phyloP scores from a whole-genome alignment of 257 asterid species.

The Rhazya stricta region DNA sequence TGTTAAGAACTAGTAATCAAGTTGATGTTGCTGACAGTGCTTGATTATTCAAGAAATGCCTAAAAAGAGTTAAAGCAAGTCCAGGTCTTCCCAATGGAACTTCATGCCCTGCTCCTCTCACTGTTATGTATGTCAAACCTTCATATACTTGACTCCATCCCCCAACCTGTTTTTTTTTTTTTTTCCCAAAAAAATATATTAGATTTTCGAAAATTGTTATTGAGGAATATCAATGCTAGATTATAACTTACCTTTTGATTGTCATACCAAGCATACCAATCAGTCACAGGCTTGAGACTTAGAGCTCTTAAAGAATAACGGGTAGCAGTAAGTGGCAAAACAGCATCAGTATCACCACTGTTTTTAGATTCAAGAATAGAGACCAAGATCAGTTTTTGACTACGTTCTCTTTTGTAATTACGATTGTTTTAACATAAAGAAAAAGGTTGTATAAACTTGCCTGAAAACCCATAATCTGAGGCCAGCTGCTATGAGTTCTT shows the following conservation, averaged over 20 bases:
- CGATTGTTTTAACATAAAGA: not conserved
- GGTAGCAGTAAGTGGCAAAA: constrained; percentile 56
- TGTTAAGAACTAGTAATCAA: not conserved
- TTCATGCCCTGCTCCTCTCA: constrained; percentile 69
- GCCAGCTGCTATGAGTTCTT: constrained; percentile 47
- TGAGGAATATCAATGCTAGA: no score
- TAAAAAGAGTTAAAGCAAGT: constrained; percentile 46
- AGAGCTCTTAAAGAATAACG: constrained; percentile 49
- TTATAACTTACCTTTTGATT: constrained; percentile 31
- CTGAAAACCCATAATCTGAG: constrained; percentile 62
- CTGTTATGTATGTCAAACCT: constrained; percentile 54
- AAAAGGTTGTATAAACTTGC: constrained; percentile 22
- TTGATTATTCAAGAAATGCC: constrained; percentile 42
- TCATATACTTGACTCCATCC: constrained; percentile 62
- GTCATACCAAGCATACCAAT: constrained; percentile 60
- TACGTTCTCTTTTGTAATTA: not conserved
- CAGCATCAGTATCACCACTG: constrained; percentile 65
- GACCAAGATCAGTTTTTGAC: not conserved
- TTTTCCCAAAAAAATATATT: not conserved
- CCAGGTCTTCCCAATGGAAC: constrained; percentile 49
- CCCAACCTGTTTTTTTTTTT: constrained; percentile 36
- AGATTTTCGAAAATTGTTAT: no score
- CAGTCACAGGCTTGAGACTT: constrained; percentile 27
- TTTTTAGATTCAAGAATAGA: constrained; percentile 1
- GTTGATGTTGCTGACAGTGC: constrained; percentile 24